Base-by-base conservation (phyloP, 768 basidiomycete genomes). In the Amanita jacksonii region DNA sequence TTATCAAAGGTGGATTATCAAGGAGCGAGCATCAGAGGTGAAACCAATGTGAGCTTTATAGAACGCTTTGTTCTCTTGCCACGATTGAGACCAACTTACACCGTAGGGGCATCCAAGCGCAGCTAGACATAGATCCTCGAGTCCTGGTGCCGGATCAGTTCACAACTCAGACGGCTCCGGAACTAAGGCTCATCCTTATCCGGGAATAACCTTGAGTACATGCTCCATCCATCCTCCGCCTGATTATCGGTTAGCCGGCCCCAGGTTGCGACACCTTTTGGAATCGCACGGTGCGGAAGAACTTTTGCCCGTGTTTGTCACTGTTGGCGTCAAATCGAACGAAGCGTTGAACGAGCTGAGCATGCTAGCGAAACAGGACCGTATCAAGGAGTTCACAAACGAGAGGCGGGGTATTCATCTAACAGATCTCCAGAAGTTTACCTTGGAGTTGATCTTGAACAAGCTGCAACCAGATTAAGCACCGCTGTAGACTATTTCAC, bases 301-400 rank as follows among this genome's bases (percentile, higher is more conserved):
- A 30, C 51, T 62, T 20, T 42, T 60, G n/a, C 55, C 58, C 19
- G 50, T 53, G 3, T 52, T 63, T 31, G 49, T 56, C 2, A 43
- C 40, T 30, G 50, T 53, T 8, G 56, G 57, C 2, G 48, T 63
- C 16, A 54, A 36, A 9, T 55, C 48, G 10, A 48, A 58, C 9
- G 37, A 50, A 6, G 52, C 57, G 5, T 54, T 60, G 30, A 13
- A 36, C 1, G 32, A 43, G 1, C 55, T 59, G 24, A 45, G 47
- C 22, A 35, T 15, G 30, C 15, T 39, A 22, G 8, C 27, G 12
- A 24, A 25, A 9, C 19, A 32, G 16, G 45, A 47, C 31, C 23
- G 40, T 8, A 10, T 47, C 13, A 30, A 34, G 13, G 15, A 8
- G 5, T 46, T 46, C 23, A 20, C n/a, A n/a, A n/a, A 13, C 19